Base-by-base conservation (phyloP, 257 asterid species). In the Euphrasia confusa region DNA sequence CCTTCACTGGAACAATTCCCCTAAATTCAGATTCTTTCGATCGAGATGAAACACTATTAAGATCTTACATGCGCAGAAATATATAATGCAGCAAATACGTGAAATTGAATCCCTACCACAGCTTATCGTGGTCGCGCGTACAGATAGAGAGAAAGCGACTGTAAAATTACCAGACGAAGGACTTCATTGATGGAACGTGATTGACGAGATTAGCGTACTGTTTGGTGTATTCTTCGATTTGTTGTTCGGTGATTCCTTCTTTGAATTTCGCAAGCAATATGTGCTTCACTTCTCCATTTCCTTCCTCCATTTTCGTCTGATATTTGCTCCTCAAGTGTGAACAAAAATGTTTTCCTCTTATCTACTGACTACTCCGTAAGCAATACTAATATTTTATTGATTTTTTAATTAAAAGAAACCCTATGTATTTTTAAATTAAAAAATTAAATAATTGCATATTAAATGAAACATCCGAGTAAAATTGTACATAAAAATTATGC, bases 191-290 rank as follows among this genome's bases (percentile, higher is more conserved):
- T 15, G 83, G 77, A 50, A 89, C 69, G 48, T 76, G 92, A 77
- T 84, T 80, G 63, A 89, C 94, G 49, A 86, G 92, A 24, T 86
- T 84, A 42, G 95, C 97, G 69, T 80, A 86, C 11, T 69, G 76
- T 66, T 81, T 84, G 68, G 77, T 84, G 58, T 61, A 78, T 32
- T 81, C 73, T 94, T 53, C 58, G 6, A 53, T 53, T 53, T 53
- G 58, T 53, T 53, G 30, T 7, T 53, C 58, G 24, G 58, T 17
- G 7, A 53, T 53, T 50, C 68, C 86, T 40, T 86, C 92, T 53
- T 83, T 89, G 86, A 89, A 89, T 71, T 84, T 89, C 12, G 79
- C 97, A 17, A 89, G 75, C 69, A 89, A 7, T 7, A 89, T 5
- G 74, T 89, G 95, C 83, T 87, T 89, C 82, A 81, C 95, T 71